These are phyloP conservation scores for Astrothelium subdiscretum DNA, from an alignment of 495 filamentous ascomycete genomes.

Conservation along the genomic window DNA sequence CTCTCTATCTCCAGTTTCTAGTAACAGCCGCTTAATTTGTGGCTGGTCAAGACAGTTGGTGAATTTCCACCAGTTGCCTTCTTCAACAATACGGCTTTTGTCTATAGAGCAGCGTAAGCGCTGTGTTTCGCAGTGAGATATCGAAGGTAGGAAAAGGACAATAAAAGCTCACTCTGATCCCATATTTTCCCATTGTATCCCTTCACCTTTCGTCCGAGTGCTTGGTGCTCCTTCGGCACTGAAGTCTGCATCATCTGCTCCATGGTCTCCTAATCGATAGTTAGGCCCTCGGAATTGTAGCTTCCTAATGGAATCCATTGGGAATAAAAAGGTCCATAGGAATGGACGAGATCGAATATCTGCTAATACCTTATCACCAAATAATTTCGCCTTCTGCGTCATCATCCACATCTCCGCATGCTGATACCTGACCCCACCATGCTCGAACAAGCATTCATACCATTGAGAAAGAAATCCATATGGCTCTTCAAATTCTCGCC, in stretches of 20 bases:
- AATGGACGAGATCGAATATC: too few relatives aligned
- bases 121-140: neutral
- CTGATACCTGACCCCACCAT: conserved; percentile 22
- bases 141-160: neutral
- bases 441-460: conserved; percentile 21
- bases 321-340: neutral
- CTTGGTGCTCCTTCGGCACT: conserved; percentile 32
- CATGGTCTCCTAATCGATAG: conserved; percentile 15
- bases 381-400: conserved; percentile 28
- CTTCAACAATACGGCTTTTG: conserved; percentile 44
- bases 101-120: conserved; percentile 17
- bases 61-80: conserved; percentile 52
- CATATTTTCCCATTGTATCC: conserved; percentile 44
- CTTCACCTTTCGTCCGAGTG: conserved; percentile 45
- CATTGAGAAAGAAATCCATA: conserved; percentile 28
- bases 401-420: conserved; percentile 35
- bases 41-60: conserved; percentile 23
- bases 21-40: conserved; percentile 34
- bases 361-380: conserved; percentile 24
- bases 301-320: neutral
- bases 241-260: conserved; percentile 26
- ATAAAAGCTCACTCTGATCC: conserved; percentile 26
- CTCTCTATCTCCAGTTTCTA: conserved; percentile 47
- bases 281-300: neutral
- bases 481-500: conserved; percentile 22